Base-by-base conservation (phyloP, 805 yeast species). In the Cyberlindnera japonica region DNA sequence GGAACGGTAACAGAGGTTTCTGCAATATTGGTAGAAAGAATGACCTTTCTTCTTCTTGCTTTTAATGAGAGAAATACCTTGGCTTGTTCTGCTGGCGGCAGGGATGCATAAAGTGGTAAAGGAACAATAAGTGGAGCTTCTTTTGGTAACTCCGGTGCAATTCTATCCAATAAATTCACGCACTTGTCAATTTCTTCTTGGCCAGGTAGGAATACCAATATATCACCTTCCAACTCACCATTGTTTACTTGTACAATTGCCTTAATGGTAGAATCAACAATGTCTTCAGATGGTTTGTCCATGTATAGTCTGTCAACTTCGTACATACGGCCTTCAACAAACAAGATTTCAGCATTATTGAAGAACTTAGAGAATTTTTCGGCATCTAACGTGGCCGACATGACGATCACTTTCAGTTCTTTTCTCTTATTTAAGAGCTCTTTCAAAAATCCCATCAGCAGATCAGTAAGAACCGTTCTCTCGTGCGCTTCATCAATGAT, bases 331-430 rank as follows among this genome's bases (percentile, higher is more conserved):
- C 99, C 99, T 61, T 89, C 95, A 3, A 93, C 86, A 51, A 71
- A 87, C 35, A 89, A 63, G 21, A 90, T 84, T n/a, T 90, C 93
- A 1, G 95, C 90, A 44, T 75, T 62, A 50, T 75, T 64, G 59
- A 86, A 93, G 60, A 90, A 93, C 16, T 70, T 62, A 33, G 95
- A 78, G 58, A 93, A 93, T 52, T 77, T 75, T 25, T 80, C 90
- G 1, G 98, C 98, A 62, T 93, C 95, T 43, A 93, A 70, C 0
- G 99, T 93, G 20, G 99, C 99, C 37, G 98, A 90, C 96, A 93
- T 95, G 49, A 93, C 76, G 6, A 93, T 77, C 26, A 89, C 70
- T 52, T 79, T 74, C 49, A 93, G 71, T 31, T 74, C 74, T 14
- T 78, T 63, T 39, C 82, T 68, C 33, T 72, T 69, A 0, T 53